These are phyloP conservation scores for Fulvia fulva DNA, from an alignment of 2,329 filamentous ascomycete genomes.

Conservation along the genomic window DNA sequence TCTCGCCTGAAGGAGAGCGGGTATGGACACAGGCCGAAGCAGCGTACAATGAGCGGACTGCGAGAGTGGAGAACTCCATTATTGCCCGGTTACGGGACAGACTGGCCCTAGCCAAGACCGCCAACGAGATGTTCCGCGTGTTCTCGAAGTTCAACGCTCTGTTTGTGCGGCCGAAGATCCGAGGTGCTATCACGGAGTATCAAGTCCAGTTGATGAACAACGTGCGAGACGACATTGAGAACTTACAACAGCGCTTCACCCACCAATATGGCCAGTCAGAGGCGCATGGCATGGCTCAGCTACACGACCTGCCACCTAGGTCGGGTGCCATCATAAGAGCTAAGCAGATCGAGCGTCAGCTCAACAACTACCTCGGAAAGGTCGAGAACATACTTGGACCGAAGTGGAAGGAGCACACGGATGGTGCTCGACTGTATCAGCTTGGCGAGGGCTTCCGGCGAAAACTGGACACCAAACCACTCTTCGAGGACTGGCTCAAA, in stretches of 20 bases:
- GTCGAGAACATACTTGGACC: constrained; percentile 96
- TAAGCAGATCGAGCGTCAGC: constrained; percentile 90
- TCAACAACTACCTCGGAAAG: constrained; percentile 96
- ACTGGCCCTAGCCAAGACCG: constrained; percentile 90
- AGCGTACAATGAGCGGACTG: constrained; percentile 94
- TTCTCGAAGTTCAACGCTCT: constrained; percentile 99
- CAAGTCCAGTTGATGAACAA: constrained; percentile 97
- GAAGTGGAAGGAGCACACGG: constrained; percentile 90
- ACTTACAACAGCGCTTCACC: constrained; percentile 94
- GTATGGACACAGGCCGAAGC: constrained; percentile 92
- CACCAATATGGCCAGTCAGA: constrained; percentile 98
- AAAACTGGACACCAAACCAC: constrained; percentile 88
- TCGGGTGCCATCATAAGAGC: constrained; percentile 98
- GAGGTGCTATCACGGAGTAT: constrained; percentile 95
- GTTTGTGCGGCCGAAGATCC: constrained; percentile 97
- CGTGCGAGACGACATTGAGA: constrained; percentile 91
- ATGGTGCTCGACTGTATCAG: constrained; percentile 87
- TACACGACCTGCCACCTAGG: constrained; percentile 91
- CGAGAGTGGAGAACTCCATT: constrained; percentile 96
- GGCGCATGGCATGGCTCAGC: constrained; percentile 94
- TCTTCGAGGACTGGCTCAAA: constrained; percentile 92
- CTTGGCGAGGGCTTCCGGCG: constrained; percentile 93
- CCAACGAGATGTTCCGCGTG: constrained; percentile 99
- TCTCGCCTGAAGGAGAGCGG: constrained; percentile 82
- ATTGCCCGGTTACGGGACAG: constrained; percentile 90